These are phyloP conservation scores for Xylariales sp. DNA, from an alignment of 2,329 filamentous ascomycete species.

Conservation along the genomic window DNA sequence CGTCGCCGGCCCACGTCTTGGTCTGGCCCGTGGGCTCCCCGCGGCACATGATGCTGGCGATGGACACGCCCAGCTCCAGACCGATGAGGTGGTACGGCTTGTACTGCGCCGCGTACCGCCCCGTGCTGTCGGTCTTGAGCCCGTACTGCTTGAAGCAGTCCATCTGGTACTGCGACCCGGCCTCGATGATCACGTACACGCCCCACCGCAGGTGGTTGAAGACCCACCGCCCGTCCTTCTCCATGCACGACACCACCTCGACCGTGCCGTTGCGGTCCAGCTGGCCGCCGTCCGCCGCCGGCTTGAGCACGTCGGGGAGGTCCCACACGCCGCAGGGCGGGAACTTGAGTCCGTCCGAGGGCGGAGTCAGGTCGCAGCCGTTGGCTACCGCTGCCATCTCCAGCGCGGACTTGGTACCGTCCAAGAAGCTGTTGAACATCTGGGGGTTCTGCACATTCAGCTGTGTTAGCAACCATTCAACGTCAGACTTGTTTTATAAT, in stretches of 20 bases:
- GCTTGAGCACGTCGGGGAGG: conserved; percentile 34
- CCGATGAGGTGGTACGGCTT: conserved; percentile 44
- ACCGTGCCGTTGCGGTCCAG: conserved; percentile 36
- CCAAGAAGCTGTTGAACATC: conserved; percentile 44
- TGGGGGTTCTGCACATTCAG: conserved; percentile 34
- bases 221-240: conserved; percentile 34
- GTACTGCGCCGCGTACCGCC: conserved; percentile 37
- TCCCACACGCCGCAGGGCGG: conserved; percentile 39
- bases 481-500: no score
- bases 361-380: conserved; percentile 35
- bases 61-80: conserved; percentile 37
- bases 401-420: conserved; percentile 41
- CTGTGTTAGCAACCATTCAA: no score
- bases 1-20: conserved; percentile 37
- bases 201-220: conserved; percentile 37
- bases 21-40: conserved; percentile 40
- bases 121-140: conserved; percentile 35
- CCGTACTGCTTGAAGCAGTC: conserved; percentile 41
- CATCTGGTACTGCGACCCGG: conserved; percentile 33
- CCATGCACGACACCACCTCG: conserved; percentile 39
- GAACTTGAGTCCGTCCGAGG: conserved; percentile 34
- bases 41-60: conserved; percentile 39
- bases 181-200: conserved; percentile 40
- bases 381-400: conserved; percentile 45
- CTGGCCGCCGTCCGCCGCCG: conserved; percentile 33